A percentile compares a stretch with the other conserved stretches of the same genome.
Conservation (phyloP, 1,139 yeast genomes). For the Saccharomyces pastorianus region DNA sequence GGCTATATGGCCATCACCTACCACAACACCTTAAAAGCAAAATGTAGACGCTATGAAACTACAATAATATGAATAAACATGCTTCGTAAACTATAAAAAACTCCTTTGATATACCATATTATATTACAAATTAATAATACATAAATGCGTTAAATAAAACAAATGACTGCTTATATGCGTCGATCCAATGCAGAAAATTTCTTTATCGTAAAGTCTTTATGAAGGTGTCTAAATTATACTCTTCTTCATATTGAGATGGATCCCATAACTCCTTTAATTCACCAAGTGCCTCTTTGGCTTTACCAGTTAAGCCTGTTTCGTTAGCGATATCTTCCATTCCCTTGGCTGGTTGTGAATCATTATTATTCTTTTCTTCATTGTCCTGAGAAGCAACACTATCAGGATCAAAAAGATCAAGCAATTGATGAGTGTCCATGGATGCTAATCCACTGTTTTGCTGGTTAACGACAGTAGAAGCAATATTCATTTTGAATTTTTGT, state of each 20-base stretch:
- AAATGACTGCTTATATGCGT: background rate
- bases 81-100: background rate
- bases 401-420: slow-evolving; percentile 75
- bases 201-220: slow-evolving; percentile 58
- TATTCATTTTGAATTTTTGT: slow-evolving; percentile 93
- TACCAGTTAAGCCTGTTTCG: slow-evolving; percentile 32
- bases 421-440: slow-evolving; percentile 94
- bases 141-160: slow-evolving; percentile 1
- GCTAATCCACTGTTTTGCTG: slow-evolving; percentile 93
- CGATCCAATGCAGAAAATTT: background rate
- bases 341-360: slow-evolving; percentile 24
- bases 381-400: slow-evolving; percentile 39
- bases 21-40: background rate
- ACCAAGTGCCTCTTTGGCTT: slow-evolving; percentile 38
- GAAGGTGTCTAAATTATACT: slow-evolving; percentile 86
- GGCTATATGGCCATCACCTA: background rate
- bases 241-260: slow-evolving; percentile 91
- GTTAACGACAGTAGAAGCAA: slow-evolving; percentile 91
- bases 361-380: slow-evolving; percentile 18
- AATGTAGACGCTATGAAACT: background rate
- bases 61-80: background rate
- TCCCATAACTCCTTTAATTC: slow-evolving; percentile 96
- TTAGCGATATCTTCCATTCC: slow-evolving; percentile 35
- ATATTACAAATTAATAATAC: background rate
- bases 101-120: background rate